A percentile compares a stretch with the other conserved stretches of the same genome.
These are phyloP conservation scores for Styphnolobium japonicum DNA, from an alignment of 306 rosid species.

Conservation along the genomic window DNA sequence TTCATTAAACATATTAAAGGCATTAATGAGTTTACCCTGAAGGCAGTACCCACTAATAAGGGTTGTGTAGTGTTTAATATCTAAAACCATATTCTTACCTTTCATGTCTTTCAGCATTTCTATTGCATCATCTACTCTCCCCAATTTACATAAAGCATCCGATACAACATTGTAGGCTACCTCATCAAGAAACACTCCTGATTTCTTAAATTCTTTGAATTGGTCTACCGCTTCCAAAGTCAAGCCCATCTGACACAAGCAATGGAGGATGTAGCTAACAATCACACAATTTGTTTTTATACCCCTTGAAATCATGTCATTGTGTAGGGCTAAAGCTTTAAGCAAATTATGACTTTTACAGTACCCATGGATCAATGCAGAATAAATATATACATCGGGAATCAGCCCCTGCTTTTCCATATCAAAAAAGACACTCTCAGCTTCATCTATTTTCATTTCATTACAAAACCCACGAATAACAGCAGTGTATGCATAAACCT, in stretches of 20 bases:
- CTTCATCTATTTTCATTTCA: constrained; percentile 60
- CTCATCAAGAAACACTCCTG: constrained; percentile 60
- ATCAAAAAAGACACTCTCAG: constrained; percentile 53
- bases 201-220: constrained; percentile 44
- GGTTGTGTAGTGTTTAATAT: constrained; percentile 76
- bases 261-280: constrained; percentile 62
- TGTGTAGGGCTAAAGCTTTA: constrained; percentile 53
- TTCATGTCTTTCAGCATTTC: constrained; percentile 65
- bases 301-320: constrained; percentile 61
- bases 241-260: constrained; percentile 63
- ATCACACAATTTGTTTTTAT: constrained; percentile 67
- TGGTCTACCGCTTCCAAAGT: constrained; percentile 44
- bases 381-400: constrained; percentile 50
- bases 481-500: constrained; percentile 48
- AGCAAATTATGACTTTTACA: constrained; percentile 55
- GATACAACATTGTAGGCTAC: constrained; percentile 61
- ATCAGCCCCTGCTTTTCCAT: constrained; percentile 64
- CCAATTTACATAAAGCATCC: constrained; percentile 64
- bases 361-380: constrained; percentile 65
- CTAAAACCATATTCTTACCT: constrained; percentile 43
- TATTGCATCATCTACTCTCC: constrained; percentile 64
- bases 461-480: constrained; percentile 76
- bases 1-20: constrained; percentile 44
- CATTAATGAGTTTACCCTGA: constrained; percentile 41
- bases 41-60: constrained; percentile 63